Conservation (phyloP, 129 eudicot genomes). For the Silybum marianum region DNA sequence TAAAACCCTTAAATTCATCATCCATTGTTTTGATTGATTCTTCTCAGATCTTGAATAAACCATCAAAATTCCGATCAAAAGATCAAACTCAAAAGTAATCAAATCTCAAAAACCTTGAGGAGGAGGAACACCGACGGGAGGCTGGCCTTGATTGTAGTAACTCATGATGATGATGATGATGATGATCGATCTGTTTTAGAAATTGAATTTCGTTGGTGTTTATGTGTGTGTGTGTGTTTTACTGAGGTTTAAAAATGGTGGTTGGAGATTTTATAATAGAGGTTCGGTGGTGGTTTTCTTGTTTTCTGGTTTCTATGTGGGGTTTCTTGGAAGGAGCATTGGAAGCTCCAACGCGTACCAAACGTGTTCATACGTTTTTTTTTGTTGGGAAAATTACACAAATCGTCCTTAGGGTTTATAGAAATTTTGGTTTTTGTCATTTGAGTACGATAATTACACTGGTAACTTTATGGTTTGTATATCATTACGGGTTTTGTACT, state of each 20-base stretch:
- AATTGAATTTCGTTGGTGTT: not conserved
- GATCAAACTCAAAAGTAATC: not conserved
- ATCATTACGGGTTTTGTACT: no score
- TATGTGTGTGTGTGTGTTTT: no score
- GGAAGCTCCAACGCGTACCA: not conserved
- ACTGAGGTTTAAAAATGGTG: not conserved
- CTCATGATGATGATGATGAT: slow-evolving; percentile 46
- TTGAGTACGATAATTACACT: not conserved
- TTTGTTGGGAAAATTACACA: not conserved
- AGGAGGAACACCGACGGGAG: slow-evolving; percentile 85
- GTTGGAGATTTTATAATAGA: slow-evolving; percentile 6
- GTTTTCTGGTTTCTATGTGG: not conserved
- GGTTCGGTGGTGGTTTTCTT: not conserved
- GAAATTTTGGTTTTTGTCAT: not conserved
- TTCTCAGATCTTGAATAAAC: not conserved
- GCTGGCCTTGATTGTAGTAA: slow-evolving; percentile 73
- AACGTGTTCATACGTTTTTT: not conserved
- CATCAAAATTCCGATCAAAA: not conserved
- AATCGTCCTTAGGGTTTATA: not conserved
- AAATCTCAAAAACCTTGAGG: slow-evolving; percentile 8
- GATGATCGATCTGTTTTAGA: not conserved
- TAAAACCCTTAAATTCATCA: not conserved
- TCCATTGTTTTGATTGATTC: not conserved
- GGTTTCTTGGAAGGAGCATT: not conserved
- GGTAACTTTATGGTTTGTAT: no score